Evolutionary conservation across 495 filamentous ascomycete species (phyloP).

Genomic region (Xylaria palmicola): DNA sequence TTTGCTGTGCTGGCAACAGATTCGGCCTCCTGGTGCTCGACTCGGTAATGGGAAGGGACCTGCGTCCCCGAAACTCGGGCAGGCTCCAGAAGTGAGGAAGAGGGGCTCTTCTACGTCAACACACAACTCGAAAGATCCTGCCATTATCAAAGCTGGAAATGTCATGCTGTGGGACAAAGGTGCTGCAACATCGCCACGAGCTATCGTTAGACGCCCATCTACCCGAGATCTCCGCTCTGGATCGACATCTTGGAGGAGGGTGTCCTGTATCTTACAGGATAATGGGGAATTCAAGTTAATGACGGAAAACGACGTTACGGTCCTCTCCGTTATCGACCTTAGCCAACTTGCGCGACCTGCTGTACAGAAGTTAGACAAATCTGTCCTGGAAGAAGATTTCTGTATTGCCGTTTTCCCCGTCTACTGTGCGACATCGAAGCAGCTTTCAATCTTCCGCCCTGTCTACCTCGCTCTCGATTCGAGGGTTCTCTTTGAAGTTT

Average conservation of each 20-base stretch:
- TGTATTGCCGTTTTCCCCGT: constrained; percentile 91
- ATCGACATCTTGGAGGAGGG: constrained; percentile 67
- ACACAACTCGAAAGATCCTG: constrained; percentile 61
- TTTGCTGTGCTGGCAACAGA: constrained; percentile 89
- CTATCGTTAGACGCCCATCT: constrained; percentile 50
- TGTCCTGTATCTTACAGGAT: constrained; percentile 91
- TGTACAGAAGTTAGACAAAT: constrained; percentile 82
- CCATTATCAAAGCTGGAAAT: constrained; percentile 96
- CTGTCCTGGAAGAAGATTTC: constrained; percentile 91
- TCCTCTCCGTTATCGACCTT: constrained; percentile 82
- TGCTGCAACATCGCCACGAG: constrained; percentile 50
- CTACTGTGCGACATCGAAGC: constrained; percentile 63
- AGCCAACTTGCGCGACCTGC: constrained; percentile 85
- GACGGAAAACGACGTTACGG: constrained; percentile 74
- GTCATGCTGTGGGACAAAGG: constrained; percentile 86
- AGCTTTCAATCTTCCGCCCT: constrained; percentile 64
- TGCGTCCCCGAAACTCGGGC: constrained; percentile 21
- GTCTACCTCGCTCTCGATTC: constrained; percentile 86
- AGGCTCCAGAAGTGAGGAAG: constrained; percentile 65
- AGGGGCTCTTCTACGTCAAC: constrained; percentile 55
- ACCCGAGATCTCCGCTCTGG: constrained; percentile 44
- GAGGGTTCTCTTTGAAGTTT: constrained; percentile 88
- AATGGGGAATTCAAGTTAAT: constrained; percentile 93
- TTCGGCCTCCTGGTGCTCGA: constrained; percentile 55
- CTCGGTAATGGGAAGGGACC: constrained; percentile 24